phyloP scores from a whole-genome alignment of 495 filamentous ascomycete genomes.

The Hypoxylon fragiforme region DNA sequence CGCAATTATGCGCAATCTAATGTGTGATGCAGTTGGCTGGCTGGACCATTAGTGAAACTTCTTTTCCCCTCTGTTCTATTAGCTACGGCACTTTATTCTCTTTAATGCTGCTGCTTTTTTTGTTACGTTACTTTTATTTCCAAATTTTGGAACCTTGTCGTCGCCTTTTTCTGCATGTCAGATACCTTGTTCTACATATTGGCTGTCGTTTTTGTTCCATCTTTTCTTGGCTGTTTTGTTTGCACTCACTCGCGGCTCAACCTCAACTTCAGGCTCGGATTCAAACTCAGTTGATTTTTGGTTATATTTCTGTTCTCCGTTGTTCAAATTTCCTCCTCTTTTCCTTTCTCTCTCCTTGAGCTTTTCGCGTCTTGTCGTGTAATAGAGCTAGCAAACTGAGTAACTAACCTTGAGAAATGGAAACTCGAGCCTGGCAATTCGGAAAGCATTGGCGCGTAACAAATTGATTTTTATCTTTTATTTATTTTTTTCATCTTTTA shows the following conservation, averaged over 20 bases:
- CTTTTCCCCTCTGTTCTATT: constrained; percentile 52
- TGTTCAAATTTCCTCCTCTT: constrained; percentile 10
- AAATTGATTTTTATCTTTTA: constrained; percentile 37
- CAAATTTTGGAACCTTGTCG: no score
- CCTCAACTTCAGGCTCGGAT: neutral
- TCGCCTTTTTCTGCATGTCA: constrained; percentile 19
- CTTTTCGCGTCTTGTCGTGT: constrained; percentile 22
- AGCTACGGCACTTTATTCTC: constrained; percentile 53
- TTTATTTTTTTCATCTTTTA: no score
- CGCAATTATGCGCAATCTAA: constrained; percentile 52
- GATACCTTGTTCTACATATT: constrained; percentile 50
- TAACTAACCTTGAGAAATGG: constrained; percentile 33
- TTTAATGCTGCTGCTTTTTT: constrained; percentile 43
- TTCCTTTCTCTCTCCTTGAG: constrained; percentile 6
- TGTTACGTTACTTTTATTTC: constrained; percentile 11
- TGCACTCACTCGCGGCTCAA: constrained; percentile 6
- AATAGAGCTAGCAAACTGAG: constrained; percentile 29
- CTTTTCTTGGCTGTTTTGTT: constrained; percentile 33
- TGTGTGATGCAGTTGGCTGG: constrained; percentile 55
- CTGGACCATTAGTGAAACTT: constrained; percentile 55
- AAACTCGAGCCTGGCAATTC: constrained; percentile 27
- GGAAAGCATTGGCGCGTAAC: constrained; percentile 28
- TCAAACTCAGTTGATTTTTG: constrained; percentile 18
- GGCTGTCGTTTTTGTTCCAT: constrained; percentile 28
- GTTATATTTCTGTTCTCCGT: constrained; percentile 19